These are phyloP conservation scores for Sequoia sempervirens DNA, from an alignment of 75 land plant species.

Conservation along the genomic window DNA sequence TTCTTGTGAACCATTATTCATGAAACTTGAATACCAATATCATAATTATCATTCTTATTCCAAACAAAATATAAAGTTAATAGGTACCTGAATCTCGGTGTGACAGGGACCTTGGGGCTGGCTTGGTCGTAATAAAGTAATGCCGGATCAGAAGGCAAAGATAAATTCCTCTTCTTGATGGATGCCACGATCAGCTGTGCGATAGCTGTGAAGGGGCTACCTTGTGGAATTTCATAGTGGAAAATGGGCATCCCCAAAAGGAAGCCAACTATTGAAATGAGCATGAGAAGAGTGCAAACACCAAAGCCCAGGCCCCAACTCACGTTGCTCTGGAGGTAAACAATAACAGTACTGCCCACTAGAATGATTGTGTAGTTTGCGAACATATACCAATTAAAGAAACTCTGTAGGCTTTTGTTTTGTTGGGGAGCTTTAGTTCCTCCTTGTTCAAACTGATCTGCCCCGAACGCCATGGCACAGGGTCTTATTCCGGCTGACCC, in stretches of 20 bases:
- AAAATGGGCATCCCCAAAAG: background rate
- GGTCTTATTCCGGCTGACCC: constrained; percentile 6
- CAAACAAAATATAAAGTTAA: too few relatives aligned
- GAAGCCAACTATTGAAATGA: background rate
- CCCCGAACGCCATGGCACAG: background rate
- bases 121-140: background rate
- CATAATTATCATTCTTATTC: background rate
- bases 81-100: background rate
- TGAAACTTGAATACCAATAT: too few relatives aligned
- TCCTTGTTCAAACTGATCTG: constrained; percentile 9
- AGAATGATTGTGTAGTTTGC: background rate
- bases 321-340: constrained; percentile 19
- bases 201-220: constrained; percentile 15
- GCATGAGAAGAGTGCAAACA: background rate
- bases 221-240: constrained; percentile 2
- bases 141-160: background rate
- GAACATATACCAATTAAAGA: constrained; percentile 20
- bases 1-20: too few relatives aligned
- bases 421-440: background rate
- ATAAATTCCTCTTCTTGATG: constrained; percentile 1
- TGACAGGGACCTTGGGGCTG: background rate
- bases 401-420: constrained; percentile 1
- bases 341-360: constrained; percentile 1
- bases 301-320: constrained; percentile 22
- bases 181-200: constrained; percentile 20